phyloP scores from a whole-genome alignment of 345 rosid species.

The Moricandia moricandioides region DNA sequence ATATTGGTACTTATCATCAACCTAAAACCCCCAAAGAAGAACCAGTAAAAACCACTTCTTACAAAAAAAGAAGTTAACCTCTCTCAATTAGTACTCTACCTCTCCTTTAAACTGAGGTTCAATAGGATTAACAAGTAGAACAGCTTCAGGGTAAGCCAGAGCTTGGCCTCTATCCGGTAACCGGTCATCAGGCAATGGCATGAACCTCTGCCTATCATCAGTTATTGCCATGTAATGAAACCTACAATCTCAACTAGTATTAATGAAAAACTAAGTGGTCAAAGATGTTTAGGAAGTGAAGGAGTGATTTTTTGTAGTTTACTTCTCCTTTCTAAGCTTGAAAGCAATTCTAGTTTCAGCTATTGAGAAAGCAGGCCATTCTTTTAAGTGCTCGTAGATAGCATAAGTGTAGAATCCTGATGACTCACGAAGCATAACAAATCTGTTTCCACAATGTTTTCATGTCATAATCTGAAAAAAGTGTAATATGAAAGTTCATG shows the following conservation, averaged over 20 bases:
- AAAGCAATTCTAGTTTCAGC: slow-evolving; percentile 72
- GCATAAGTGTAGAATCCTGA: slow-evolving; percentile 90
- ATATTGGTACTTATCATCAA: slow-evolving; percentile 91
- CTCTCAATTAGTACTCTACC: slow-evolving; percentile 24
- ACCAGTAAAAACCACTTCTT: not conserved
- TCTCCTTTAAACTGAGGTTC: slow-evolving; percentile 75
- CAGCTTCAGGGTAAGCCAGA: slow-evolving; percentile 86
- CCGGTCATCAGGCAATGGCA: slow-evolving; percentile 91
- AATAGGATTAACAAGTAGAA: slow-evolving; percentile 61
- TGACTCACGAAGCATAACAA: slow-evolving; percentile 66
- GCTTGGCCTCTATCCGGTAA: slow-evolving; percentile 58
- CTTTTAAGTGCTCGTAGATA: slow-evolving; percentile 62
- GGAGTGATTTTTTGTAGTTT: not conserved
- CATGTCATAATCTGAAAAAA: not conserved
- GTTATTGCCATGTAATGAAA: slow-evolving; percentile 87
- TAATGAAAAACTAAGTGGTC: not conserved
- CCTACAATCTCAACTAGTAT: slow-evolving; percentile 34
- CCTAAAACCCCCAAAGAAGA: slow-evolving; percentile 39
- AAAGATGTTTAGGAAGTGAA: not conserved
- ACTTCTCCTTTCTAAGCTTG: slow-evolving; percentile 90
- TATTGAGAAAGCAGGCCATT: slow-evolving; percentile 84
- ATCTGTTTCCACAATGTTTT: slow-evolving; percentile 41
- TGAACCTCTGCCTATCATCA: slow-evolving; percentile 80
- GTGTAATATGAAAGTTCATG: not conserved
- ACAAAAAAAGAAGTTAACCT: not conserved